Conservation (phyloP, 805 yeast genomes). For the Cyberlindnera saturnus region DNA sequence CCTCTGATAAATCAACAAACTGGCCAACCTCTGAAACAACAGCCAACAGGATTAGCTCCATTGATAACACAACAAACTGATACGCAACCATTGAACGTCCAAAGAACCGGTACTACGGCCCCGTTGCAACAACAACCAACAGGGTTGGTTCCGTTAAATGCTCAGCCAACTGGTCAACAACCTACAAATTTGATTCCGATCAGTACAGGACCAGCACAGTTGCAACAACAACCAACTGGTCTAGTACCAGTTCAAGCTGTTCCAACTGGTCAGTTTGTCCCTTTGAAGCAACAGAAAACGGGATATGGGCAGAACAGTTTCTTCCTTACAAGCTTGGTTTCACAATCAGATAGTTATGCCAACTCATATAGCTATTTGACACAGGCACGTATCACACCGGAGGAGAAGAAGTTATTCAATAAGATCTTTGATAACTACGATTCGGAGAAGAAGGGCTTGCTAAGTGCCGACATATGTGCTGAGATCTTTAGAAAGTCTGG, state of each 20-base stretch:
- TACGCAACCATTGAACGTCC: slow-evolving; percentile 38
- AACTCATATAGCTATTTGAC: slow-evolving; percentile 23
- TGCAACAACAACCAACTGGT: slow-evolving; percentile 59
- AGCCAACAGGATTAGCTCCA: slow-evolving; percentile 56
- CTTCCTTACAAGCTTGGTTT: slow-evolving; percentile 47
- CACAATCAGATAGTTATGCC: slow-evolving; percentile 41
- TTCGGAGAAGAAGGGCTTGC: slow-evolving; percentile 54
- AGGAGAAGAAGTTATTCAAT: slow-evolving; percentile 82
- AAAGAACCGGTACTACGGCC: slow-evolving; percentile 9
- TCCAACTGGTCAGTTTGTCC: slow-evolving; percentile 16
- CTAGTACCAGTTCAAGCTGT: slow-evolving; percentile 1
- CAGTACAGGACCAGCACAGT: neutral
- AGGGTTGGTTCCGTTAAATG: slow-evolving; percentile 21
- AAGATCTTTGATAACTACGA: slow-evolving; percentile 91
- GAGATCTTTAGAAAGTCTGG: slow-evolving; percentile 89
- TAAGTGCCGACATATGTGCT: slow-evolving; percentile 83
- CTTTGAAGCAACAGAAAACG: slow-evolving; percentile 37
- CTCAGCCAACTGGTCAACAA: slow-evolving; percentile 25
- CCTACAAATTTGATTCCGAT: slow-evolving; percentile 10
- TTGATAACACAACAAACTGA: slow-evolving; percentile 51
- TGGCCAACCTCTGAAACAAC: slow-evolving; percentile 11
- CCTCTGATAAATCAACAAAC: slow-evolving; percentile 34
- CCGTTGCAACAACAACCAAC: slow-evolving; percentile 32
- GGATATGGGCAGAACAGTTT: slow-evolving; percentile 39
- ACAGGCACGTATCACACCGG: slow-evolving; percentile 57